Evolutionary conservation across 2,329 filamentous ascomycete species (phyloP), one percentile per base, ranked within the genome.

Genomic region (Hymenoscyphus albidus): DNA sequence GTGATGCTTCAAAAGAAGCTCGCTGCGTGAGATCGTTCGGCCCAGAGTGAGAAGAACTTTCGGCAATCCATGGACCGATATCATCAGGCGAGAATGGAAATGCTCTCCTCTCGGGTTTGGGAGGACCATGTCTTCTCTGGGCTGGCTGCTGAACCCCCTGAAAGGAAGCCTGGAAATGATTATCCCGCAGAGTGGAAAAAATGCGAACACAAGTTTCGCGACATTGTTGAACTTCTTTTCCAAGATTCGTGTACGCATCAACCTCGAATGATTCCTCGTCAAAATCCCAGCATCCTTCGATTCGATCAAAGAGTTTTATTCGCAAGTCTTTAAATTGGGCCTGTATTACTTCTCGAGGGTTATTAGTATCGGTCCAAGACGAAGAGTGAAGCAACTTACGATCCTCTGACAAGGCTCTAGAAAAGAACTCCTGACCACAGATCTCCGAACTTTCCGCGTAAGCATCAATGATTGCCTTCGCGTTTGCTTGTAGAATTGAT

Each of bases 91-190:
- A 35, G 35, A 48, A 57, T 13, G 62, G 48, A 35, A 64, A 57
- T n/a, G 27, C 22, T 44, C 32, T 57, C 54, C 5, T 14, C 32
- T 58, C 27, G 51, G 54, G 38, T 7, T 62, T 14, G n/a, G 12
- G n/a, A n/a, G 3, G 14, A 13, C n/a, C 59, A 56, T 51, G 18
- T 22, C 44, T 51, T 51, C 44, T 27, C 18, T 22, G 44, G 22
- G 44, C 44, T 27, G n/a, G n/a, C 22, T 10, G 7, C 7, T 12
- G 44, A n/a, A 32, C 57, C 0, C 13, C 64, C 18, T 65, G 64
- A 93, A 63, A 22, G n/a, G 10, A 58, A 5, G 27, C 59, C 27
- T 61, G 59, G 35, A 64, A 59, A 39, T 68, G 66, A 54, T 62
- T 62, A 65, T 69, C 70, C 39, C 67, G 64, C 13, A 74, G 48